A percentile compares a stretch with the other conserved stretches of the same genome.
Evolutionary conservation across 306 rosid genomes (phyloP).

Genomic region (Albizia julibrissin): DNA sequence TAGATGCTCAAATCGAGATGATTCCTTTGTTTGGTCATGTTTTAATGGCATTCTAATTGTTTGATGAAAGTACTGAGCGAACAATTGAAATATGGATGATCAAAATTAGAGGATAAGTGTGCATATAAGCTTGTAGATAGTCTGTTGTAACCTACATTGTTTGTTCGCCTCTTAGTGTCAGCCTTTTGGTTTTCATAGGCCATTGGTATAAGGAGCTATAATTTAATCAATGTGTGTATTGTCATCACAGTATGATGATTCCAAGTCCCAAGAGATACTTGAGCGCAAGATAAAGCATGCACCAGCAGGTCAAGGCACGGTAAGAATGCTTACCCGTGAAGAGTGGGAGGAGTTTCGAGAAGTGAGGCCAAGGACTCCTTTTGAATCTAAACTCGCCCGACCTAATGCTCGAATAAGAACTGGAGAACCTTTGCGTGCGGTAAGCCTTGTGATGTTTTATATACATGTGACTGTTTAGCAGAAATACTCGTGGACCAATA

Average conservation of each 20-base stretch:
- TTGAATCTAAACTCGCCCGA: slow-evolving; percentile 46
- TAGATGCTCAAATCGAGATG: background rate
- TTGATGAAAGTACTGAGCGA: background rate
- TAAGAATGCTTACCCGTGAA: slow-evolving; percentile 45
- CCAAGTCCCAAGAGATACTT: slow-evolving; percentile 48
- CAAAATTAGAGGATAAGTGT: background rate
- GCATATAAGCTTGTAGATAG: background rate
- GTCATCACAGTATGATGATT: slow-evolving; percentile 53
- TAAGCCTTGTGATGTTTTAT: slow-evolving; percentile 13
- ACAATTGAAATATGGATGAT: background rate
- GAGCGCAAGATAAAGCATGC: slow-evolving; percentile 46
- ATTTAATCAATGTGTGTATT: background rate
- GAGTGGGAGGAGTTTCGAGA: slow-evolving; percentile 47
- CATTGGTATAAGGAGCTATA: background rate
- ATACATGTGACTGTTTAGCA: background rate
- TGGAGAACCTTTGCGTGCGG: slow-evolving; percentile 46
- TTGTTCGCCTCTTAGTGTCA: background rate
- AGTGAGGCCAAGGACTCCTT: slow-evolving; percentile 46
- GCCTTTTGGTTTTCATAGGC: background rate
- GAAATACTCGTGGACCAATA: background rate
- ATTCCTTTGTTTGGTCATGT: background rate
- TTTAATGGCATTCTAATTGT: slow-evolving; percentile 34
- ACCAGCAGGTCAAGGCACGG: slow-evolving; percentile 40
- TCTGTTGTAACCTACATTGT: background rate
- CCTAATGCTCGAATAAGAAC: slow-evolving; percentile 46